A percentile compares a stretch with the other conserved stretches of the same genome.
Evolutionary conservation across 192 early-diverging fungal species (phyloP).

Genomic region (Backusella luteola): DNA sequence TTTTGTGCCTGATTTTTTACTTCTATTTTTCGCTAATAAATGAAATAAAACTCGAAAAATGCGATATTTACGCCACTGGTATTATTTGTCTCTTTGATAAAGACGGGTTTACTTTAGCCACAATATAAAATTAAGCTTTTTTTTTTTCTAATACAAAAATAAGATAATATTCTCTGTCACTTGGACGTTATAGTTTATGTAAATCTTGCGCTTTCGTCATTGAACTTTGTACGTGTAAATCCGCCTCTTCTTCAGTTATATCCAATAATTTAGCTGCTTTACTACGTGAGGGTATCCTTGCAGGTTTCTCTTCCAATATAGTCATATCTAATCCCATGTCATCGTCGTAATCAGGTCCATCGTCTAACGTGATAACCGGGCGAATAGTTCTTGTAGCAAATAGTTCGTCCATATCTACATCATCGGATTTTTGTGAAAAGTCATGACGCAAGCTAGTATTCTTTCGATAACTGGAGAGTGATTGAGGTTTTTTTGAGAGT

Average conservation of each 20-base stretch:
- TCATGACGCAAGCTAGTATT: background rate
- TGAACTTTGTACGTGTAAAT: background rate
- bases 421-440: constrained; percentile 5
- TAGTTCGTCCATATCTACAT: constrained; percentile 17
- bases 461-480: background rate
- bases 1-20: background rate
- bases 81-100: background rate
- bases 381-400: constrained; percentile 33
- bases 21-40: background rate
- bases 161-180: background rate
- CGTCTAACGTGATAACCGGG: constrained; percentile 7
- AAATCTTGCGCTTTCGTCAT: background rate
- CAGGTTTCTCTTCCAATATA: background rate
- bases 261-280: constrained; percentile 3
- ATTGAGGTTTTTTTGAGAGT: background rate
- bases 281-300: background rate
- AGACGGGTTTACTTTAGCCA: background rate
- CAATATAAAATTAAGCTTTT: constrained; percentile 2
- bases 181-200: background rate
- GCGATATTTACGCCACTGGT: constrained; percentile 13
- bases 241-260: background rate
- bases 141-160: background rate
- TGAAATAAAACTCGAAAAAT: constrained; percentile 4
- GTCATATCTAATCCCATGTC: constrained; percentile 31
- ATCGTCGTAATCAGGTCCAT: constrained; percentile 24